phyloP scores from a whole-genome alignment of 179 eudicot genomes.

The Carnegiea gigantea region DNA sequence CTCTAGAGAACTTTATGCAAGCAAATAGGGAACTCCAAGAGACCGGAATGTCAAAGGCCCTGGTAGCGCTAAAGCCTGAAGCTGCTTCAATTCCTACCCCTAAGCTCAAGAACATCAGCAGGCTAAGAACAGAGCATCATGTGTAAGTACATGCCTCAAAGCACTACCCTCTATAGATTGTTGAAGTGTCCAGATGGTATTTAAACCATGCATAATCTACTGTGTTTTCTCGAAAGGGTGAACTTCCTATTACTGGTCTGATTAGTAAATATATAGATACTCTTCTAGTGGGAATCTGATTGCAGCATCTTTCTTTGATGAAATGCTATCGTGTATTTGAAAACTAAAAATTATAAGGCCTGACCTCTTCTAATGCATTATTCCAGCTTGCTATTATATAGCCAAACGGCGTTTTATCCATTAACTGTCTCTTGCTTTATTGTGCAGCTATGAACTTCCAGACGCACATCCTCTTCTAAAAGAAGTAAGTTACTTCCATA shows the following conservation, averaged over 20 bases:
- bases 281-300: too few species aligned
- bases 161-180: slow-evolving; percentile 7
- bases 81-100: slow-evolving; percentile 64
- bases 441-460: slow-evolving; percentile 74
- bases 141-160: slow-evolving; percentile 54
- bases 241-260: not conserved
- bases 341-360: not conserved
- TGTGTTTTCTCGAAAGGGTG: not conserved
- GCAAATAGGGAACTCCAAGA: slow-evolving; percentile 45
- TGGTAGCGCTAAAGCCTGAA: slow-evolving; percentile 50
- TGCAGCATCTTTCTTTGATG: too few species aligned
- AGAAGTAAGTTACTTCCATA: slow-evolving; percentile 38
- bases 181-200: not conserved
- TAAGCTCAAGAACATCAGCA: slow-evolving; percentile 61
- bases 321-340: too few species aligned
- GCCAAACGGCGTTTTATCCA: not conserved
- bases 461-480: slow-evolving; percentile 64
- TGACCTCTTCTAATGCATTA: not conserved
- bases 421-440: slow-evolving; percentile 26
- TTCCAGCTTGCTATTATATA: too few species aligned
- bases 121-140: slow-evolving; percentile 67
- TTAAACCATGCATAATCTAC: too few species aligned
- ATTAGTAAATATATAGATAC: not conserved
- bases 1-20: slow-evolving; percentile 48
- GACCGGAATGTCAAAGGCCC: slow-evolving; percentile 45